Evolutionary conservation across 192 early-diverging fungal species (phyloP).

Genomic region (Mortierella claussenii): DNA sequence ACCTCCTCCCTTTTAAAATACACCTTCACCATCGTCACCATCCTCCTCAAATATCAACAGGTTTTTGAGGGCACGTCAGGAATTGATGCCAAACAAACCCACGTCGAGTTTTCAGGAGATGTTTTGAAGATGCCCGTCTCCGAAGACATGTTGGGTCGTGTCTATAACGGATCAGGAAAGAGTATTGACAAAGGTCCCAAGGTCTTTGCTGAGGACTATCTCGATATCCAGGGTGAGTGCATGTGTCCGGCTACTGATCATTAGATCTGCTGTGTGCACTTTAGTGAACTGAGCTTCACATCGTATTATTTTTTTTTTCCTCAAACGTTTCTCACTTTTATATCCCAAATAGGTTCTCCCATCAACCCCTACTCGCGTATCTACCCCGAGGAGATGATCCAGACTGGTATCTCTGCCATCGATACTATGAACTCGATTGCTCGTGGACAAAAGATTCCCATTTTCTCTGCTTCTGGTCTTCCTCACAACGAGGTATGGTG

Average conservation of each 20-base stretch:
- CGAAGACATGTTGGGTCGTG: slow-evolving; percentile 99
- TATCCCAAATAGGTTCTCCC: slow-evolving; percentile 73
- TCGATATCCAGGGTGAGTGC: slow-evolving; percentile 88
- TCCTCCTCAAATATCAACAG: slow-evolving; percentile 46
- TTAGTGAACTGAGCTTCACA: no score
- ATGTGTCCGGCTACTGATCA: not conserved
- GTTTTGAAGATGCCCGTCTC: slow-evolving; percentile 97
- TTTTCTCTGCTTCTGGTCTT: slow-evolving; percentile 98
- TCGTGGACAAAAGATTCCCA: slow-evolving; percentile 99
- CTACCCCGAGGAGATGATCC: slow-evolving; percentile 99
- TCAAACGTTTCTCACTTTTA: not conserved
- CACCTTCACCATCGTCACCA: not conserved
- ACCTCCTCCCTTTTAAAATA: slow-evolving; percentile 3
- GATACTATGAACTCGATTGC: slow-evolving; percentile 99
- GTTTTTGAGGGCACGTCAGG: slow-evolving; percentile 98
- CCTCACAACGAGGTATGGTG: slow-evolving; percentile 93
- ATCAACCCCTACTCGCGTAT: slow-evolving; percentile 99
- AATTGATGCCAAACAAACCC: slow-evolving; percentile 95
- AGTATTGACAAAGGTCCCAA: slow-evolving; percentile 99
- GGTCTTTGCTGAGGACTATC: slow-evolving; percentile 98
- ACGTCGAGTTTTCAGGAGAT: slow-evolving; percentile 96
- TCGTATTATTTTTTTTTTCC: no score
- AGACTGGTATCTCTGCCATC: slow-evolving; percentile 98
- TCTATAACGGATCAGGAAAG: slow-evolving; percentile 99
- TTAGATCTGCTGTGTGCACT: no score